These are phyloP conservation scores for Coleophoma crateriformis DNA, from an alignment of 2,329 filamentous ascomycete genomes.

Conservation along the genomic window DNA sequence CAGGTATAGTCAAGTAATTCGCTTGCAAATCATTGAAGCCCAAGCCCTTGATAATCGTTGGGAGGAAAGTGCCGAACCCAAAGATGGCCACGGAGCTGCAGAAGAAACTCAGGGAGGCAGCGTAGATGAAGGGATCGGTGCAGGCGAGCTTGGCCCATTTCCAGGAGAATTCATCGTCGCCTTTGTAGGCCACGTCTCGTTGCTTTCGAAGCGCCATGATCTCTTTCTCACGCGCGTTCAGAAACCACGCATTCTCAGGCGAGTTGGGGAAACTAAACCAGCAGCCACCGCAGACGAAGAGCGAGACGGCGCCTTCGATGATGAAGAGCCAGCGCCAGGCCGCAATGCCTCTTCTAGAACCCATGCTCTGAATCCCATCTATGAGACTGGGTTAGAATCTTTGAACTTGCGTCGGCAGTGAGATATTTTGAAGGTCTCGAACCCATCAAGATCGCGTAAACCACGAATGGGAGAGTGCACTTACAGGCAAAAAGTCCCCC, in stretches of 20 bases:
- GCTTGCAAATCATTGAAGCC: conserved; percentile 17
- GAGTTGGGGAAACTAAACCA: conserved; percentile 18
- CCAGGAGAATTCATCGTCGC: conserved; percentile 24
- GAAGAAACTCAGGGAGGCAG: conserved; percentile 25
- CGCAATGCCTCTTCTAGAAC: conserved; percentile 22
- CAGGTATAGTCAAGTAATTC: conserved; percentile 31
- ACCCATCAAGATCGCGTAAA: too few relatives aligned
- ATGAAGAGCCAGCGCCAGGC: conserved; percentile 25
- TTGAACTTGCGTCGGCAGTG: too few relatives aligned
- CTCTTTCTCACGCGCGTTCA: conserved; percentile 15
- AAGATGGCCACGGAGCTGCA: conserved; percentile 27
- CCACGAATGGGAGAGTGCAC: too few relatives aligned
- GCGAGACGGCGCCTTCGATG: conserved; percentile 15
- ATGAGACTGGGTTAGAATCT: too few relatives aligned
- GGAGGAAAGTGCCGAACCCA: conserved; percentile 29
- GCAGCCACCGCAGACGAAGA: conserved; percentile 17
- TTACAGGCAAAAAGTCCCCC: conserved; percentile 44
- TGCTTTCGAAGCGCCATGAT: conserved; percentile 20
- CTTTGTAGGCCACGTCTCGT: conserved; percentile 23
- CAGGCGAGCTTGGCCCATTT: conserved; percentile 25
- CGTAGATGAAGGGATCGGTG: conserved; percentile 25
- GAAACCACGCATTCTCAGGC: conserved; percentile 22
- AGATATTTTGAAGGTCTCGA: too few relatives aligned
- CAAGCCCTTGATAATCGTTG: conserved; percentile 17
- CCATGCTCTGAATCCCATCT: conserved; percentile 33